Evolutionary conservation across 768 basidiomycete species (phyloP).

Genomic region (Bullera alba): DNA sequence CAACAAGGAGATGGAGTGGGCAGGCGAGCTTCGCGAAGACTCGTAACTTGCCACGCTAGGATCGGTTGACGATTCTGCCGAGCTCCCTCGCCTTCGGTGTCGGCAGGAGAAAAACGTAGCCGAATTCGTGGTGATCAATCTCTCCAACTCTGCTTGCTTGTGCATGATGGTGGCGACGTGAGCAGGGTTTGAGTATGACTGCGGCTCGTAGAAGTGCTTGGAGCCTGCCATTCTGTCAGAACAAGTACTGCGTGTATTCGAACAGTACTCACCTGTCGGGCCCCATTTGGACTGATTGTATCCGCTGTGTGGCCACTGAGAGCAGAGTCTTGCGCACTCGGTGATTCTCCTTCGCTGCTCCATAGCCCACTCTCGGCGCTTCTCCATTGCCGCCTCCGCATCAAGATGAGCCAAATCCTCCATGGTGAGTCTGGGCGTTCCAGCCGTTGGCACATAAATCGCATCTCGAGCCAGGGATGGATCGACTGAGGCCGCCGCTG

Average conservation of each 20-base stretch:
- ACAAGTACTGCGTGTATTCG: background rate
- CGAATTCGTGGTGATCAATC: slow-evolving; percentile 5
- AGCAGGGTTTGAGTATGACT: slow-evolving; percentile 33
- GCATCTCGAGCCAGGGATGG: background rate
- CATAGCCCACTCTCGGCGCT: slow-evolving; percentile 24
- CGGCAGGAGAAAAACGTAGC: slow-evolving; percentile 22
- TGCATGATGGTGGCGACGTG: slow-evolving; percentile 34
- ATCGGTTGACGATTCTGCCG: slow-evolving; percentile 3
- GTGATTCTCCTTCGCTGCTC: slow-evolving; percentile 17
- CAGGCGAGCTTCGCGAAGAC: slow-evolving; percentile 17
- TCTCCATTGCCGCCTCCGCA: slow-evolving; percentile 1
- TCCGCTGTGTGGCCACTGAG: slow-evolving; percentile 41
- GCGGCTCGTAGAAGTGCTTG: slow-evolving; percentile 32
- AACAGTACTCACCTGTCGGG: slow-evolving; percentile 23
- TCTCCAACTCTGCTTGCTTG: slow-evolving; percentile 37
- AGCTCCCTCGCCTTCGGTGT: background rate
- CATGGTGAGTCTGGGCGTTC: background rate
- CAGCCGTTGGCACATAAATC: background rate
- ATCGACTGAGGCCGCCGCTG: too few relatives aligned
- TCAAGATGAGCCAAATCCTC: background rate
- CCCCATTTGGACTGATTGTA: slow-evolving; percentile 39
- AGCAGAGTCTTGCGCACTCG: slow-evolving; percentile 38
- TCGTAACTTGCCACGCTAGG: slow-evolving; percentile 8
- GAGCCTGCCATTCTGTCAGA: slow-evolving; percentile 12
- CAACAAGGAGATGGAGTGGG: slow-evolving; percentile 9